These are phyloP conservation scores for Pyrenochaeta sp. DNA, from an alignment of 2,329 filamentous ascomycete genomes.

Conservation along the genomic window DNA sequence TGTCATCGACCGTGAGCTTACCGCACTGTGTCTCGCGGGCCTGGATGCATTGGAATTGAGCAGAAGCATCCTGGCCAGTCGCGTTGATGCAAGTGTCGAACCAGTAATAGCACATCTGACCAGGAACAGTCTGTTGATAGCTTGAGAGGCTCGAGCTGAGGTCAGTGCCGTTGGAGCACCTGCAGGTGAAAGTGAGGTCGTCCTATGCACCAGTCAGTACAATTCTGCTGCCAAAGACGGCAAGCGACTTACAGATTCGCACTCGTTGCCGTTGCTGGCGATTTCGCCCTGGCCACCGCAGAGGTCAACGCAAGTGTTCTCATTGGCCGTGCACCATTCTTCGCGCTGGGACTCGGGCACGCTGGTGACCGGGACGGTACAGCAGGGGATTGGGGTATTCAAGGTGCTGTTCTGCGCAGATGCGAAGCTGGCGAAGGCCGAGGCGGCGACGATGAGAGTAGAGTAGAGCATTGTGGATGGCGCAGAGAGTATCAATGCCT, in stretches of 20 bases:
- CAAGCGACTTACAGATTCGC: slow-evolving; percentile 61
- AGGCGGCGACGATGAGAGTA: slow-evolving; percentile 55
- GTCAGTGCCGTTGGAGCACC: slow-evolving; percentile 65
- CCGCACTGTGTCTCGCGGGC: slow-evolving; percentile 59
- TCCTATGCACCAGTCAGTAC: slow-evolving; percentile 50
- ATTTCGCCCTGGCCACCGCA: slow-evolving; percentile 59
- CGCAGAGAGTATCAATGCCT: slow-evolving; percentile 51
- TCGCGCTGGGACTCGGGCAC: slow-evolving; percentile 50
- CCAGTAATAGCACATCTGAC: slow-evolving; percentile 66
- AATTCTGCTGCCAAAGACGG: too few species aligned
- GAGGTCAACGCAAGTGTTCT: slow-evolving; percentile 67
- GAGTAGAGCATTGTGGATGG: slow-evolving; percentile 58
- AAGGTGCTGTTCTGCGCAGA: slow-evolving; percentile 56
- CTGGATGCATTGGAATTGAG: slow-evolving; percentile 57
- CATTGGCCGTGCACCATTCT: slow-evolving; percentile 67
- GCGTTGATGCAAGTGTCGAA: slow-evolving; percentile 53
- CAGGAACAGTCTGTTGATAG: slow-evolving; percentile 67
- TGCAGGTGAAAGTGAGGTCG: slow-evolving; percentile 64
- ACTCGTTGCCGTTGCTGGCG: slow-evolving; percentile 60
- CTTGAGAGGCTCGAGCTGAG: slow-evolving; percentile 50
- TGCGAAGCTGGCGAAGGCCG: slow-evolving; percentile 56
- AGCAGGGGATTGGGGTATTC: slow-evolving; percentile 46
- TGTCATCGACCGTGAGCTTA: slow-evolving; percentile 50
- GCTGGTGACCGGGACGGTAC: slow-evolving; percentile 53
- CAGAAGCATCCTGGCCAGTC: slow-evolving; percentile 49